Conservation (phyloP, 2,329 filamentous ascomycete genomes). For the Teratosphaeria zuluensis region DNA sequence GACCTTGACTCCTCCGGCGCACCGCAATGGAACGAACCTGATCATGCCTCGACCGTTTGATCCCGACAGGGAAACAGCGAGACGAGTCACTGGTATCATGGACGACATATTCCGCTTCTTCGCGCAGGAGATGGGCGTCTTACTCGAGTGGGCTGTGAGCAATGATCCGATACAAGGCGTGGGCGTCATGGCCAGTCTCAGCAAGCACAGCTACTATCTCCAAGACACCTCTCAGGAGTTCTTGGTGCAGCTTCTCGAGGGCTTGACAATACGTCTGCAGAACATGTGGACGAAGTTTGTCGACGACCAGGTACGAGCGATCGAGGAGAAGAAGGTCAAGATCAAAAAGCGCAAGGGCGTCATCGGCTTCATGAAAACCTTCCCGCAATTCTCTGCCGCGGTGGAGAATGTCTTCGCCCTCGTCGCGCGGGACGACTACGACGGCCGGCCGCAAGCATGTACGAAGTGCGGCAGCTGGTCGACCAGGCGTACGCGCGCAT, state of each 20-base stretch:
- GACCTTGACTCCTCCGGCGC: constrained; percentile 52
- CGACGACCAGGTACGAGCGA: constrained; percentile 87
- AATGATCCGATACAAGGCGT: constrained; percentile 86
- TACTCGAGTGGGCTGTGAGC: constrained; percentile 75
- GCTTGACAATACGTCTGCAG: constrained; percentile 63
- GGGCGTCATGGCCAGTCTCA: constrained; percentile 71
- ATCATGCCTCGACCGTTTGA: constrained; percentile 71
- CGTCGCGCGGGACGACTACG: constrained; percentile 32
- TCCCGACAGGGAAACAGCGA: constrained; percentile 77
- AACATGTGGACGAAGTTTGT: constrained; percentile 78
- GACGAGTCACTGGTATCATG: constrained; percentile 76
- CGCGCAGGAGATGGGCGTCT: constrained; percentile 62
- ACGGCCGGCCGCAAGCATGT: constrained; percentile 41
- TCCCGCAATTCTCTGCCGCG: constrained; percentile 73
- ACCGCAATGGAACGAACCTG: constrained; percentile 63
- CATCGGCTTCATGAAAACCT: constrained; percentile 88
- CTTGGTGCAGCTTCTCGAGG: constrained; percentile 65
- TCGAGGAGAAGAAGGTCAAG: constrained; percentile 97
- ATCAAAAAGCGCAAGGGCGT: constrained; percentile 97
- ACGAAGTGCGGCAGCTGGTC: constrained; percentile 63
- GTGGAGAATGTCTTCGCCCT: constrained; percentile 71
- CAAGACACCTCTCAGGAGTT: constrained; percentile 92
- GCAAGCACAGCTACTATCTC: constrained; percentile 67
- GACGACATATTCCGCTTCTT: constrained; percentile 80
- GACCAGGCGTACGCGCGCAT: constrained; percentile 83